These are phyloP conservation scores for Stachybotrys echinatus DNA, from an alignment of 2,329 filamentous ascomycete genomes.

Conservation along the genomic window DNA sequence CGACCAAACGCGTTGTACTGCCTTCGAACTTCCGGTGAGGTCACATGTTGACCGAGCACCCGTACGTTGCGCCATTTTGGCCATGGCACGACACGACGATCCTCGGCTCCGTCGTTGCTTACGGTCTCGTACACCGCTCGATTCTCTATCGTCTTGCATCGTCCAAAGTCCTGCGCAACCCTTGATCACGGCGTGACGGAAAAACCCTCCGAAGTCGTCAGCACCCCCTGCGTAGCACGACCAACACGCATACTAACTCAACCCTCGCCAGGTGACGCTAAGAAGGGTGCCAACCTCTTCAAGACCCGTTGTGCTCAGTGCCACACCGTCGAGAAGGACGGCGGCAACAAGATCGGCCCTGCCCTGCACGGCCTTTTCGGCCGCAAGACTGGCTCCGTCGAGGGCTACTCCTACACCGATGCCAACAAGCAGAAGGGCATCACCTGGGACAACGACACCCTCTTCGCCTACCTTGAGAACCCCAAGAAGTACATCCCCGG, in stretches of 20 bases:
- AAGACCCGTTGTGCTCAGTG: conserved; percentile 98
- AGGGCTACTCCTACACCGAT: conserved; percentile 96
- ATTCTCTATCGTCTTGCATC: neutral
- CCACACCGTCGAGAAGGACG: conserved; percentile 88
- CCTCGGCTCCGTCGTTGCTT: neutral
- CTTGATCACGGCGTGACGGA: neutral
- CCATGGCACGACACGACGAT: neutral
- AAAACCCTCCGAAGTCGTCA: neutral
- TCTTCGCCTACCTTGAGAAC: conserved; percentile 99
- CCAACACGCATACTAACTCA: neutral
- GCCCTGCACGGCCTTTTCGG: conserved; percentile 97
- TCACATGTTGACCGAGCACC: neutral
- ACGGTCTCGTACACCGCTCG: neutral
- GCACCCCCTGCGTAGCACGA: neutral
- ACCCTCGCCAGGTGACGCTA: conserved; percentile 64
- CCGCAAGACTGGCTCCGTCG: conserved; percentile 86
- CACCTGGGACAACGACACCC: conserved; percentile 77
- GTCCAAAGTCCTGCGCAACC: neutral
- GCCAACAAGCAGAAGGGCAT: conserved; percentile 98
- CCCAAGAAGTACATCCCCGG: conserved; percentile 99
- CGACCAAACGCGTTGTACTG: neutral
- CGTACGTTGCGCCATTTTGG: neutral
- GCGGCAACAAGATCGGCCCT: conserved; percentile 97
- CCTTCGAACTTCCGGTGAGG: neutral
- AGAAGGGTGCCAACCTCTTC: conserved; percentile 99